These are phyloP conservation scores for Senecio squalidus DNA, from an alignment of 140 eudicot genomes.

Conservation along the genomic window DNA sequence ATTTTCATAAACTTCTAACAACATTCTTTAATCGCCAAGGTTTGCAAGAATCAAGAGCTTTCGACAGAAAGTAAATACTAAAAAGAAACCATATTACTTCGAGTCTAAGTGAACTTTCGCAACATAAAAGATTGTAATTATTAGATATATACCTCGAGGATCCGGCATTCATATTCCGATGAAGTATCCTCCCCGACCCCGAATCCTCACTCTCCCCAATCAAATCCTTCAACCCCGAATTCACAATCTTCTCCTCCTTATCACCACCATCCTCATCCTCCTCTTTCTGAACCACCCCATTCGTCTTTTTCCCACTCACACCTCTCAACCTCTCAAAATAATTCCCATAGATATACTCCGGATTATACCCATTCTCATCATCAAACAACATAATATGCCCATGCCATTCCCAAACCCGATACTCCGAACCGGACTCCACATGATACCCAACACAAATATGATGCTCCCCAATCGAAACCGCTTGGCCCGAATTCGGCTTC, in stretches of 20 bases:
- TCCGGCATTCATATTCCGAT: conserved; percentile 39
- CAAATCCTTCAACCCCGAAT: conserved; percentile 50
- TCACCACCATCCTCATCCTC: conserved; percentile 12
- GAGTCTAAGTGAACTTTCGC: too few species aligned
- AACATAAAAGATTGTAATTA: neutral
- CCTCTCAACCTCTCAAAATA: conserved; percentile 62
- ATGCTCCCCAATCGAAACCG: conserved; percentile 75
- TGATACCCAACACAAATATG: conserved; percentile 94
- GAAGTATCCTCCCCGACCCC: conserved; percentile 38
- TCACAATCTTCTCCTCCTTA: conserved; percentile 26
- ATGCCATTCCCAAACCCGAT: conserved; percentile 98
- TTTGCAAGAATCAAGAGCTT: neutral
- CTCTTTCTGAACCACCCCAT: neutral
- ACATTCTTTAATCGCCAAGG: neutral
- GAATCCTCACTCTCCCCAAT: conserved; percentile 30
- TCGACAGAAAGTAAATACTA: neutral
- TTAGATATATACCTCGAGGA: conserved; percentile 30
- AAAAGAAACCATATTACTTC: neutral
- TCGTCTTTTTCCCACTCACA: neutral
- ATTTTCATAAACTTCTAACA: neutral
- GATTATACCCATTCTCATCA: conserved; percentile 73
- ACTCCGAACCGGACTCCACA: conserved; percentile 65
- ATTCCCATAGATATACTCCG: conserved; percentile 95
- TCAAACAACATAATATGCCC: conserved; percentile 96
- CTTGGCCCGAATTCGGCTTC: conserved; percentile 96